A percentile compares a stretch with the other conserved stretches of the same genome.
These are phyloP conservation scores for Dovyalis caffra DNA, from an alignment of 345 rosid species.

Conservation along the genomic window DNA sequence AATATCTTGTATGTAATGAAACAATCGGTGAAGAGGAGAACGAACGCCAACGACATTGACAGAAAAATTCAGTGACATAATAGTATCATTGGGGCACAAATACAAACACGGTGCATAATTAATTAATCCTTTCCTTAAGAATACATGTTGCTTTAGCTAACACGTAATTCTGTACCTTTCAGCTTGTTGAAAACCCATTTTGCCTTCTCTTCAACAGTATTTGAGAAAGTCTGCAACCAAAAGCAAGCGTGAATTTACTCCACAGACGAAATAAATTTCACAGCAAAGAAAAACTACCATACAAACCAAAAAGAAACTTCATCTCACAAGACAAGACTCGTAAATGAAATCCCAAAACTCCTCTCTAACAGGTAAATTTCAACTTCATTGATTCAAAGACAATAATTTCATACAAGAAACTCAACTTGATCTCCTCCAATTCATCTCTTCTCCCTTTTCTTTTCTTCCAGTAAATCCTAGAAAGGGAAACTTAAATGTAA, in stretches of 20 bases:
- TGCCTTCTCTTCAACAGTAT: slow-evolving; percentile 92
- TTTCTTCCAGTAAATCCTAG: not conserved
- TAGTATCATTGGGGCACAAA: not conserved
- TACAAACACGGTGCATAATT: not conserved
- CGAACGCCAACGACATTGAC: not conserved
- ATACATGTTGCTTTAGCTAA: not conserved
- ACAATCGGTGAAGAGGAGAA: not conserved
- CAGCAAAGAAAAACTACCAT: not conserved
- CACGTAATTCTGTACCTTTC: slow-evolving; percentile 51
- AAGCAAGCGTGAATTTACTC: slow-evolving; percentile 8
- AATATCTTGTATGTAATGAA: not conserved
- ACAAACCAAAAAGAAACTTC: not conserved
- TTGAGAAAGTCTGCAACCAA: slow-evolving; percentile 69
- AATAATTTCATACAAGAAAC: not conserved
- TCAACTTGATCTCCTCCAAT: not conserved
- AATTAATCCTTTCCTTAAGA: not conserved
- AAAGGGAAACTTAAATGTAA: not conserved
- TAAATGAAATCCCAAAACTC: not conserved
- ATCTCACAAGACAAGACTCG: not conserved
- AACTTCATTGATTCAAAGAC: not conserved
- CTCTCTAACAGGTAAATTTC: not conserved
- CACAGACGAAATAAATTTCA: not conserved
- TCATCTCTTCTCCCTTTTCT: not conserved
- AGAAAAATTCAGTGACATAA: not conserved
- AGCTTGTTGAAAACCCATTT: slow-evolving; percentile 97